phyloP scores from a whole-genome alignment of 768 basidiomycete species.

The Leccinum subgranulosum region DNA sequence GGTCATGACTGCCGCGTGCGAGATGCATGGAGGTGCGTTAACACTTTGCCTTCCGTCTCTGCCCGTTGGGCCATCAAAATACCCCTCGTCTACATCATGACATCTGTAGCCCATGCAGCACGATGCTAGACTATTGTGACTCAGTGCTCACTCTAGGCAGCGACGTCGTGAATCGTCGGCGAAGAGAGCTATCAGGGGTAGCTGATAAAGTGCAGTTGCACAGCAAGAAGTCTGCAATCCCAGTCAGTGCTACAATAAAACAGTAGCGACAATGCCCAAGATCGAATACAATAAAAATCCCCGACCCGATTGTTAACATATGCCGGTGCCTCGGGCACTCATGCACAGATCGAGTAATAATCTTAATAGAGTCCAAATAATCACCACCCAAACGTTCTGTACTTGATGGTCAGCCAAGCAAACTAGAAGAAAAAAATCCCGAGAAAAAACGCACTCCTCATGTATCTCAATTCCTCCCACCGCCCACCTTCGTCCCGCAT shows the following conservation, averaged over 20 bases:
- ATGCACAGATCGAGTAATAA: neutral
- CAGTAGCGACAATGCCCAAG: neutral
- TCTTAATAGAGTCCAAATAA: neutral
- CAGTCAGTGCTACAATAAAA: neutral
- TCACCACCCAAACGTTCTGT: conserved; percentile 32
- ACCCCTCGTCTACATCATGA: no score
- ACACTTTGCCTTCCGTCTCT: neutral
- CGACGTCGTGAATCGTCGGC: neutral
- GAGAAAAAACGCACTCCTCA: conserved; percentile 35
- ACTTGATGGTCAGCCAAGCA: conserved; percentile 8
- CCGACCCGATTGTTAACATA: neutral
- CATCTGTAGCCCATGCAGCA: no score
- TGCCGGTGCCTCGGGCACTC: neutral
- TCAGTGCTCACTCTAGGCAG: neutral
- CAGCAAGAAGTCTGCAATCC: neutral
- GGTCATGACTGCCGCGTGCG: no score
- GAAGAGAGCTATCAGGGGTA: neutral
- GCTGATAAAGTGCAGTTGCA: neutral
- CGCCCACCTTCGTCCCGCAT: conserved; percentile 29
- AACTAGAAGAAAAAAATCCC: neutral
- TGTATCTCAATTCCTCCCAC: conserved; percentile 42
- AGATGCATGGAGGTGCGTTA: neutral
- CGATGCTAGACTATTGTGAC: neutral
- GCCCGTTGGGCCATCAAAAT: neutral
- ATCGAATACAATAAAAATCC: neutral